A percentile compares a stretch with the other conserved stretches of the same genome.
Conservation (phyloP, 768 basidiomycete species). For the Serendipita sp. region DNA sequence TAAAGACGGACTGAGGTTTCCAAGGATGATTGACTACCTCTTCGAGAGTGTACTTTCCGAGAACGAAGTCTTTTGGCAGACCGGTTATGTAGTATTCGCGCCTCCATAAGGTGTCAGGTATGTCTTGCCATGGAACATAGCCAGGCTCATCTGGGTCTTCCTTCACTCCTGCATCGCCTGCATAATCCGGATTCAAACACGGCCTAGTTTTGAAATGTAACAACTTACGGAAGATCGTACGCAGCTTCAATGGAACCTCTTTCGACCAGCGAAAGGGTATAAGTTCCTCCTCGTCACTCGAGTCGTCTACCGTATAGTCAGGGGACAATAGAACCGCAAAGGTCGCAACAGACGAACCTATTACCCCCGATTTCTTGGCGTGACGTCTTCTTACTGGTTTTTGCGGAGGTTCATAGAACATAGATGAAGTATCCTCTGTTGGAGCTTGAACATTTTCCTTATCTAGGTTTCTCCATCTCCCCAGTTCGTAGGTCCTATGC, state of each 20-base stretch:
- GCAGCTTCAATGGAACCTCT: not conserved
- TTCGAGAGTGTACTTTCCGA: not conserved
- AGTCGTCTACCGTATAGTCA: no score
- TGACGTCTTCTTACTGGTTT: no score
- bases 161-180: not conserved
- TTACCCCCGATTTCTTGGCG: no score
- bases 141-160: not conserved
- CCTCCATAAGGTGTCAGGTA: not conserved
- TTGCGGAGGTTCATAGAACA: no score
- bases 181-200: not conserved
- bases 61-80: not conserved
- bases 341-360: no score
- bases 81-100: not conserved
- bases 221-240: not conserved
- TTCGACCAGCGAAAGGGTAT: not conserved
- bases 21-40: not conserved
- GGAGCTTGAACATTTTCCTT: no score
- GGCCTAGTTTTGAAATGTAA: not conserved
- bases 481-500: not conserved
- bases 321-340: no score
- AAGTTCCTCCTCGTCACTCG: not conserved
- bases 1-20: not conserved
- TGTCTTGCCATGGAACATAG: not conserved
- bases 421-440: no score
- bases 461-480: not conserved